Conservation (phyloP, 345 rosid species). For the Clausena lansium region DNA sequence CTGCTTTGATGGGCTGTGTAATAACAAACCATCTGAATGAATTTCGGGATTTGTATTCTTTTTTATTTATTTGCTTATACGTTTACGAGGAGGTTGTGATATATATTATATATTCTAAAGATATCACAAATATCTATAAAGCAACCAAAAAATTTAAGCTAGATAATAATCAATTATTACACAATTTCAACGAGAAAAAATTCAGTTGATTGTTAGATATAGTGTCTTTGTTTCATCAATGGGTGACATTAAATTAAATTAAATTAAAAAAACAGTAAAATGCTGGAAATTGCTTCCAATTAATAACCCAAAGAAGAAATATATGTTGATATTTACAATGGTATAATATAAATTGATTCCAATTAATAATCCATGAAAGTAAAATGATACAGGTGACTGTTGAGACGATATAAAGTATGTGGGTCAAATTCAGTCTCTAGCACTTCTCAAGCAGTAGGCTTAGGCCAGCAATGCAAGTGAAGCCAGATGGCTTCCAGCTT, state of each 20-base stretch:
- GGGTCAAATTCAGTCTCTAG: not conserved
- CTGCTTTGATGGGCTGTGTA: not conserved
- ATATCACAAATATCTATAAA: too few species aligned
- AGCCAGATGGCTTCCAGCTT: slow-evolving; percentile 4
- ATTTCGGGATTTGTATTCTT: not conserved
- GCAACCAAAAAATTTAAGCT: not conserved
- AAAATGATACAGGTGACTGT: not conserved
- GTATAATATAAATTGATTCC: not conserved
- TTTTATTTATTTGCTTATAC: too few species aligned
- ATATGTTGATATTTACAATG: too few species aligned
- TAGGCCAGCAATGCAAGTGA: not conserved
- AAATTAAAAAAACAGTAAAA: too few species aligned
- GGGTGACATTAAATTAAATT: not conserved
- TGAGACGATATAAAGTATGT: not conserved
- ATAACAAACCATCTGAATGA: not conserved
- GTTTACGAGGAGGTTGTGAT: too few species aligned
- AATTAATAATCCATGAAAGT: not conserved
- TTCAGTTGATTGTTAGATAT: not conserved
- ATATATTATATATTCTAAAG: too few species aligned
- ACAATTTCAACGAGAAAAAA: not conserved
- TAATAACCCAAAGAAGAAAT: not conserved
- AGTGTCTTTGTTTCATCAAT: not conserved
- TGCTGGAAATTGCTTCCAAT: not conserved
- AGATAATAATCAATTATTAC: not conserved
- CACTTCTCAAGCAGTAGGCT: not conserved